Conservation (phyloP, 2,329 filamentous ascomycete species). For the Neopestalotiopsis rosae region DNA sequence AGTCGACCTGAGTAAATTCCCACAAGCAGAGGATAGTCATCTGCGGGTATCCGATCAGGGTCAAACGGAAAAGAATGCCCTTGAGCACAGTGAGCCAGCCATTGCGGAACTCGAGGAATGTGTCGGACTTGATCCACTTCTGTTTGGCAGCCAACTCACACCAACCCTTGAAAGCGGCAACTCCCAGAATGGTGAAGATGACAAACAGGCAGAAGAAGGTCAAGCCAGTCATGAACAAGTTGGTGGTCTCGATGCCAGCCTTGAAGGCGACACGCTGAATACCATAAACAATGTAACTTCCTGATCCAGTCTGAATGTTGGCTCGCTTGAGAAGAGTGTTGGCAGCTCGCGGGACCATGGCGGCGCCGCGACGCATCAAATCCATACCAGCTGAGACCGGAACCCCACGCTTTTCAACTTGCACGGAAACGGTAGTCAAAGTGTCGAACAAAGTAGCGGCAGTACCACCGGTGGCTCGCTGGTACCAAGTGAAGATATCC, state of each 20-base stretch:
- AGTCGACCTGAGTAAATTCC: slow-evolving; percentile 82
- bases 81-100: slow-evolving; percentile 86
- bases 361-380: slow-evolving; percentile 35
- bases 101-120: slow-evolving; percentile 85
- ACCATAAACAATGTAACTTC: slow-evolving; percentile 66
- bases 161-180: slow-evolving; percentile 75
- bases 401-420: slow-evolving; percentile 65
- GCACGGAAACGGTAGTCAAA: slow-evolving; percentile 72
- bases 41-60: slow-evolving; percentile 84
- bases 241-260: slow-evolving; percentile 78
- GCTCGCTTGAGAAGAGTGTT: slow-evolving; percentile 51
- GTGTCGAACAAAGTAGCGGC: slow-evolving; percentile 76
- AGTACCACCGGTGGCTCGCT: slow-evolving; percentile 80
- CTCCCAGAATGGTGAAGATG: slow-evolving; percentile 70
- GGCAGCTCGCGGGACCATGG: slow-evolving; percentile 34
- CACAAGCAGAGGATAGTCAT: slow-evolving; percentile 85
- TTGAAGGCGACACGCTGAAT: slow-evolving; percentile 85
- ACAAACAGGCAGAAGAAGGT: slow-evolving; percentile 83
- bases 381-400: slow-evolving; percentile 33
- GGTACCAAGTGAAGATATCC: slow-evolving; percentile 84
- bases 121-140: slow-evolving; percentile 78
- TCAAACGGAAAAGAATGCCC: slow-evolving; percentile 83
- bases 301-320: slow-evolving; percentile 47
- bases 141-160: slow-evolving; percentile 75
- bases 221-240: slow-evolving; percentile 84